Evolutionary conservation across 345 rosid genomes (phyloP).

Genomic region (Lepidium aucheri): DNA sequence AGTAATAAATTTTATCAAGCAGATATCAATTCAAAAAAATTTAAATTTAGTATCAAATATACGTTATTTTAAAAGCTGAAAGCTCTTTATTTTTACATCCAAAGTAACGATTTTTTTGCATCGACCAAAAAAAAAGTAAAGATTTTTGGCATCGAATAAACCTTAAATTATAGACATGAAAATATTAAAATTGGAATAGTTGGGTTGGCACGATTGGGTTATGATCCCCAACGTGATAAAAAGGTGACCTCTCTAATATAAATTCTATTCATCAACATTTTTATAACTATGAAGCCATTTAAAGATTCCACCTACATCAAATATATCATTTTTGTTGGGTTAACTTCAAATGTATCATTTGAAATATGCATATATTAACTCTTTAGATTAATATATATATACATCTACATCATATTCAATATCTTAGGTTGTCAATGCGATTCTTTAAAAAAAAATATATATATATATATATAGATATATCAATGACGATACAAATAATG

Average conservation of each 20-base stretch:
- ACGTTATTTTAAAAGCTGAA: not conserved
- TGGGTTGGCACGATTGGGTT: slow-evolving; percentile 3
- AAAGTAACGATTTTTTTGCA: not conserved
- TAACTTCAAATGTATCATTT: not conserved
- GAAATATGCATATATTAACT: not conserved
- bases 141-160: not conserved
- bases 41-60: not conserved
- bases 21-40: too few relatives aligned
- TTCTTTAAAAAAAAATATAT: not conserved
- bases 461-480: too few relatives aligned
- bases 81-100: not conserved
- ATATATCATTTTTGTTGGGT: not conserved
- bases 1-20: too few relatives aligned
- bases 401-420: not conserved
- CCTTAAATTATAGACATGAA: not conserved
- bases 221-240: slow-evolving; percentile 5
- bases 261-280: slow-evolving; percentile 11
- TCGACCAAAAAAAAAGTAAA: too few relatives aligned
- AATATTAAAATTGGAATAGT: slow-evolving; percentile 11
- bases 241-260: slow-evolving; percentile 4
- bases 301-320: slow-evolving; percentile 8
- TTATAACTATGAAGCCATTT: slow-evolving; percentile 1
- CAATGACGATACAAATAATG: too few relatives aligned
- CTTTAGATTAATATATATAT: not conserved
- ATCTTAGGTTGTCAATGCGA: not conserved